A percentile compares a stretch with the other conserved stretches of the same genome.
Conservation (phyloP, 495 filamentous ascomycete species). For the Neurospora pannonica region DNA sequence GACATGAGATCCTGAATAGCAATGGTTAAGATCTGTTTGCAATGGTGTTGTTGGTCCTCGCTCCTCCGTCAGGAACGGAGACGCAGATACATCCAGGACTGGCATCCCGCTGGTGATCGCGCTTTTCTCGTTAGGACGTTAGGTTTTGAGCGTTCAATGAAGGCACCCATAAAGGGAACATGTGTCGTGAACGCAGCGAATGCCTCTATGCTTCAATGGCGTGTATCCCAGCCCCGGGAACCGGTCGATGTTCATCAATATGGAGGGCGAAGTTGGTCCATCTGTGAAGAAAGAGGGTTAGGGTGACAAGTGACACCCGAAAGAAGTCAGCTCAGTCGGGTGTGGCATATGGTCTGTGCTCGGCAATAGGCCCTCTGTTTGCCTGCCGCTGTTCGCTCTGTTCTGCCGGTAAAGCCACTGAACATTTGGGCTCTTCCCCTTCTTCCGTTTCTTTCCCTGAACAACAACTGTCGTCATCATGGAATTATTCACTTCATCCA, state of each 20-base stretch:
- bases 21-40: not conserved
- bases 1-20: not conserved
- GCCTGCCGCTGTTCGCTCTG: not conserved
- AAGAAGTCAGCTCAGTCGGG: not conserved
- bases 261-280: not conserved
- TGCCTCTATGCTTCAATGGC: not conserved
- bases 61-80: not conserved
- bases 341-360: not conserved
- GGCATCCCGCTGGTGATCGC: not conserved
- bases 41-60: not conserved
- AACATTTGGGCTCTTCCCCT: not conserved
- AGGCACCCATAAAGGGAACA: fast-evolving
- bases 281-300: not conserved
- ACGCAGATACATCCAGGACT: not conserved
- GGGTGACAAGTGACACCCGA: not conserved
- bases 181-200: not conserved
- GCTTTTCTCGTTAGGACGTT: not conserved
- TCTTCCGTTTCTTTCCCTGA: not conserved
- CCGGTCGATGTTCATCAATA: not conserved
- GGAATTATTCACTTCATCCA: not conserved
- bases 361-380: not conserved
- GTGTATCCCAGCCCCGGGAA: not conserved
- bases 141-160: not conserved
- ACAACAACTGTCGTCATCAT: not conserved
- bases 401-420: not conserved